A percentile compares a stretch with the other conserved stretches of the same genome.
phyloP scores from a whole-genome alignment of 371 early-diverging fungal species.

The Mucor saturninus region DNA sequence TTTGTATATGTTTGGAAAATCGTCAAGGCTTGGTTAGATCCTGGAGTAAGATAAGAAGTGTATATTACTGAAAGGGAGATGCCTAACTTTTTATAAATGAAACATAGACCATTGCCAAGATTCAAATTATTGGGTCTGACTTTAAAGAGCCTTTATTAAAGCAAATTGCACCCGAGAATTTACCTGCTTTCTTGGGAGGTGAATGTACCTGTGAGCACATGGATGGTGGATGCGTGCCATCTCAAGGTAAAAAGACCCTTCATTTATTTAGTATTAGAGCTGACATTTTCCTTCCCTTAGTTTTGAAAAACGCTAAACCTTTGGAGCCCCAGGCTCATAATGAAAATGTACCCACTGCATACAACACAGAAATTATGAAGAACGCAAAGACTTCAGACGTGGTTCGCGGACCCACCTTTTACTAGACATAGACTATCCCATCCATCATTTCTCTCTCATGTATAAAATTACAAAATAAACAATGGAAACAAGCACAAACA shows the following conservation, averaged over 20 bases:
- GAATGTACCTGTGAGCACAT: conserved; percentile 81
- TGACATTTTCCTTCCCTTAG: conserved; percentile 6
- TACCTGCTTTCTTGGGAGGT: conserved; percentile 83
- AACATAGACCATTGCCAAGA: conserved; percentile 72
- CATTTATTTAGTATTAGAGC: background rate
- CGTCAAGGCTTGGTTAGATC: conserved; percentile 84
- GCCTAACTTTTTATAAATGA: background rate
- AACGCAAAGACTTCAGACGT: conserved; percentile 33
- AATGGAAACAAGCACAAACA: background rate
- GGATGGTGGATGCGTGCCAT: conserved; percentile 77
- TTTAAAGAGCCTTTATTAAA: conserved; percentile 66
- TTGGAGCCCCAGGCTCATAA: conserved; percentile 33
- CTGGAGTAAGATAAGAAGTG: conserved; percentile 54
- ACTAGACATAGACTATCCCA: background rate
- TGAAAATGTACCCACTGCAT: conserved; percentile 34
- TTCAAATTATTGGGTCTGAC: conserved; percentile 77
- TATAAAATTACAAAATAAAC: background rate
- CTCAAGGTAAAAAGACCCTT: conserved; percentile 33
- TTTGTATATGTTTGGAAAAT: conserved; percentile 85
- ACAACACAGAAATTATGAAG: conserved; percentile 45
- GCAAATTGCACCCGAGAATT: conserved; percentile 76
- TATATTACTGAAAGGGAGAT: background rate
- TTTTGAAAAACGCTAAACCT: conserved; percentile 43
- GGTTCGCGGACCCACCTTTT: conserved; percentile 22
- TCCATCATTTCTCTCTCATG: background rate